Evolutionary conservation across 2,329 filamentous ascomycete genomes (phyloP), one percentile per base, ranked within the genome.

Genomic region (Aspergillus sp.): DNA sequence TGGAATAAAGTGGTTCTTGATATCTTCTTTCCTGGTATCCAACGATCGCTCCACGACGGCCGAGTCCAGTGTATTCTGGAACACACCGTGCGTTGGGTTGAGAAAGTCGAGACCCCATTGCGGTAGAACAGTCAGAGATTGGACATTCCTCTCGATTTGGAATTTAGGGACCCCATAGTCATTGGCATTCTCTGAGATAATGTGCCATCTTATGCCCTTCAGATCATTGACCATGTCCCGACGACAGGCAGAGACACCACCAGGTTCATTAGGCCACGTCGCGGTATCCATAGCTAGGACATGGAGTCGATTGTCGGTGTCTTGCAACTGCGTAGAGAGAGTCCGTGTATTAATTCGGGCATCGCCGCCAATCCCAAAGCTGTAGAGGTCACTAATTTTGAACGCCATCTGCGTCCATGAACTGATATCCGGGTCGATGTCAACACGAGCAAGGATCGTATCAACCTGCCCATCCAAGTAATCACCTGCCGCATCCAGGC

Each of bases 71-170:
- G 78, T 73, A 58, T 83, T 82, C 57, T 81, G 75, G 58, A 83
- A 78, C 18, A 83, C 68, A 22, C 81, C 81, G 60, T 83, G 81
- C 18, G 77, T 78, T 3, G 81, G 78, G 8, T 76, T 80, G 54
- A 80, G 74, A 41, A 78, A 78, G 55, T 83, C 81, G 42, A 83
- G 65, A 3, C 81, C 81, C 81, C 81, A 83, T 1, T 83, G 73
- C 2, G 81, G 81, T 18, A 83, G 69, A 13, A 82, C 71, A 58
- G 81, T 82, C 56, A 83, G 67, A 0, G 80, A 82, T 64, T 82
- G 79, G 5, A 83, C 75, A 53, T 82, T 83, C 59, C 75, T 74
- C 68, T 83, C 81, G 2, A 81, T 79, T 67, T 83, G 81, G 67
- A 81, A 81, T 11, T 81, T 77, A 1, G 81, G 81, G 17, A 82